These are phyloP conservation scores for Malus sylvestris DNA, from an alignment of 306 rosid genomes.

Conservation along the genomic window DNA sequence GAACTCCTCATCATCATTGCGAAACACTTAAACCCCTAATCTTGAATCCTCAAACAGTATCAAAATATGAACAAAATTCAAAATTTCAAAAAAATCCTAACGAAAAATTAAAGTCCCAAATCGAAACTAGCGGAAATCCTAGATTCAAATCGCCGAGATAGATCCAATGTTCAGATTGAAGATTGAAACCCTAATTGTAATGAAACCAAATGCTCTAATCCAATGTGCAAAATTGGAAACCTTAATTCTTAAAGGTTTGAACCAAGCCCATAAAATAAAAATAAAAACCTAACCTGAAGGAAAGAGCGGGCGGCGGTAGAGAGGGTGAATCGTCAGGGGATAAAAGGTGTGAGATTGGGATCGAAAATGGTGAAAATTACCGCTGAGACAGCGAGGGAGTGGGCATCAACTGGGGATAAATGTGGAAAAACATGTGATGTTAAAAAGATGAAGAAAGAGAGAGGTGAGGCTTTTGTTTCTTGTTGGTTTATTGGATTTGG, in stretches of 20 bases:
- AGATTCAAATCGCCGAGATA: conserved; percentile 10
- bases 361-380: conserved; percentile 33
- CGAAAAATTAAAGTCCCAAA: background rate
- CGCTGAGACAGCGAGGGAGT: conserved; percentile 9
- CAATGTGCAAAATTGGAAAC: background rate
- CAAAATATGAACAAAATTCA: background rate
- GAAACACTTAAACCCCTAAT: conserved; percentile 1
- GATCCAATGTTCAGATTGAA: conserved; percentile 14
- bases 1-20: conserved; percentile 93
- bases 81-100: background rate
- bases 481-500: conserved; percentile 6
- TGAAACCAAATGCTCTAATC: background rate
- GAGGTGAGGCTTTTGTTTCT: too few species aligned
- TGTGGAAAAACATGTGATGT: conserved; percentile 23
- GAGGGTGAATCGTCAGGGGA: conserved; percentile 24
- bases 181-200: conserved; percentile 36
- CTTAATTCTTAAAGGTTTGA: background rate
- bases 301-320: conserved; percentile 4
- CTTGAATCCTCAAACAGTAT: too few species aligned
- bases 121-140: conserved; percentile 22
- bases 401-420: background rate
- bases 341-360: conserved; percentile 15
- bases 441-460: background rate
- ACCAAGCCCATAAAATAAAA: background rate
- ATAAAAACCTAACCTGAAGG: background rate